Evolutionary conservation across 495 filamentous ascomycete genomes (phyloP), one percentile per base, ranked within the genome.

Genomic region (Hypoxylon fragiforme): DNA sequence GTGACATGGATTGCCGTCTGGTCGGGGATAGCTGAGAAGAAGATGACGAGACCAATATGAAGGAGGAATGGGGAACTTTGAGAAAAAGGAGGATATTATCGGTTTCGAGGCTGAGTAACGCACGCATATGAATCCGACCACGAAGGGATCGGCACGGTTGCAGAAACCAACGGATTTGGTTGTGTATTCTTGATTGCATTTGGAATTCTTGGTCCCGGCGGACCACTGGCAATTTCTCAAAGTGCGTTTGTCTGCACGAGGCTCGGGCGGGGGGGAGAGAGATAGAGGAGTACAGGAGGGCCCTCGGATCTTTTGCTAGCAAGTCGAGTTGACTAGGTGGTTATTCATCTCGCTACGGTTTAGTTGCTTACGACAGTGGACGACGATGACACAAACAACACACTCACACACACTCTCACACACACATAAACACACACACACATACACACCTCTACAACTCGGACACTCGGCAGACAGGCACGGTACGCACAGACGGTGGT

Each of bases 121-220:
- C 26, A 46, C 24, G n/a, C n/a, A n/a, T 28, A 42, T 30, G 22
- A 36, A 46, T 49, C 30, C 26, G 37, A 45, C 39, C 51, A 45
- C 43, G 24, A 26, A 31, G 24, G 54, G 22, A 24, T 24, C 46
- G 44, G 31, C 28, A 24, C 39, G 40, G 46, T 30, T 20, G 42
- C 47, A 45, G 51, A 42, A 52, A 56, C 51, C 44, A 43, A 43
- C 15, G 46, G 57, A 43, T 32, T 50, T 57, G 52, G 52, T 52
- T 57, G 46, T 50, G 57, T 57, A 56, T 49, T 60, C 44, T 48
- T 62, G 52, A 53, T 57, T 52, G 58, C 58, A 51, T 62, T 47
- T 57, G 52, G 52, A 46, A 47, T n/a, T 32, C 51, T 49, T 51
- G 58, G 52, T 52, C 44, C 28, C 19, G 57, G 36, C 52, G 50